Percentiles rank a stretch among this genome's conserved stretches.
phyloP scores from a whole-genome alignment of 2,329 filamentous ascomycete genomes.

The Aaosphaeria pasadenensis region DNA sequence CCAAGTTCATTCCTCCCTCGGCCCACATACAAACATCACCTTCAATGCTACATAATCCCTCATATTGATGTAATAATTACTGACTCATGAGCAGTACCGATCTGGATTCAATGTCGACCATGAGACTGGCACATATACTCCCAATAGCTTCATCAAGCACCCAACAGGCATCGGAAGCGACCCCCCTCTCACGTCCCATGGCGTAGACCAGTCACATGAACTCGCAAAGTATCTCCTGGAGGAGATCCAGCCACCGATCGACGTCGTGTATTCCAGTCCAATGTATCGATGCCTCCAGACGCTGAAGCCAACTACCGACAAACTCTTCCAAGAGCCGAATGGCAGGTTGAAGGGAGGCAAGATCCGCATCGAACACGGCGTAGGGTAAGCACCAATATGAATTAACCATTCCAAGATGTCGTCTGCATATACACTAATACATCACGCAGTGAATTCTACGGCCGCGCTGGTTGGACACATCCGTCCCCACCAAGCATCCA shows the following conservation, averaged over 20 bases:
- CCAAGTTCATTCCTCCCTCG: not conserved
- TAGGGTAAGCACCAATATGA: slow-evolving; percentile 42
- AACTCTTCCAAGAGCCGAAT: slow-evolving; percentile 17
- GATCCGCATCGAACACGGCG: slow-evolving; percentile 51
- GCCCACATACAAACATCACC: not conserved
- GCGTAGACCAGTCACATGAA: slow-evolving; percentile 78
- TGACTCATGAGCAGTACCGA: slow-evolving; percentile 61
- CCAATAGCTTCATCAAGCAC: slow-evolving; percentile 53
- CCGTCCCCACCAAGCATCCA: slow-evolving; percentile 68
- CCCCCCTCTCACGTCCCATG: slow-evolving; percentile 81
- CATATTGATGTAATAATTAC: not conserved
- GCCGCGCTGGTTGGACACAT: slow-evolving; percentile 79
- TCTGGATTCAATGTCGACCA: slow-evolving; percentile 86
- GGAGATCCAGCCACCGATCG: slow-evolving; percentile 63
- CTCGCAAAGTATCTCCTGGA: slow-evolving; percentile 63
- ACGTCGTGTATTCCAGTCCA: slow-evolving; percentile 65
- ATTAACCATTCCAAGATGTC: not conserved
- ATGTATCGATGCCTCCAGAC: slow-evolving; percentile 43
- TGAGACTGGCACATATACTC: slow-evolving; percentile 72
- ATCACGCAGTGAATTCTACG: slow-evolving; percentile 78
- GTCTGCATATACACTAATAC: not conserved
- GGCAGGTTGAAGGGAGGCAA: slow-evolving; percentile 33
- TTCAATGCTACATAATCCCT: not conserved
- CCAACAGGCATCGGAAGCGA: slow-evolving; percentile 88
- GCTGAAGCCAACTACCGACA: slow-evolving; percentile 36